Base-by-base conservation (phyloP, 495 filamentous ascomycete species). In the Trichocladium uniseriatum region DNA sequence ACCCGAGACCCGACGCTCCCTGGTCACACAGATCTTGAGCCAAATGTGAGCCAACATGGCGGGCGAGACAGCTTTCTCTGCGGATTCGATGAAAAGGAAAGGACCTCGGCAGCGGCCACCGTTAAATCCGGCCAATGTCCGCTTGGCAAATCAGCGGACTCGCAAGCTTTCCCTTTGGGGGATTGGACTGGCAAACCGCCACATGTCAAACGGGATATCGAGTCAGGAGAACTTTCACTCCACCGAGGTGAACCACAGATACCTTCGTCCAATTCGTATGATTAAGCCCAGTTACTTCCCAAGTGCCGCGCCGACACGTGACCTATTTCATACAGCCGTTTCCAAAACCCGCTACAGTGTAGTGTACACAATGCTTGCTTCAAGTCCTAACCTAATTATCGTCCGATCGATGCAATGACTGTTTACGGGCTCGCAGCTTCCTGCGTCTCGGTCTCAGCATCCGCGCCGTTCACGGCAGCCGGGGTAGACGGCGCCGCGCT, bases 401-500 rank as follows among this genome's bases (percentile, higher is more conserved):
- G n/a, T n/a, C n/a, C n/a, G n/a, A n/a, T n/a, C n/a, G n/a, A n/a
- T n/a, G n/a, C n/a, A n/a, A n/a, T n/a, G n/a, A n/a, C n/a, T n/a
- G 24, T 8, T 8, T 27, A 27, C 8, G 24, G 24, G 24, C 24
- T 39, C 16, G 55, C 18, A 82, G 32, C 13, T 70, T 59, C 5
- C 65, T 38, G 1, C 6, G 59, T 44, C 22, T 45, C 46, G 18
- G 53, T 55, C 9, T 48, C 59, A 3, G 56, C 52, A 13, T 51
- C 57, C 19, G 38, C 35, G 7, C 50, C 55, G 42, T 65, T 65
- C 11, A 43, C 54, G 35, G 62, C 60, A 34, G 59, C n/a, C 4
- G 59, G 56, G 45, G 66, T 62, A 39, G 65, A 62, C 1, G 52
- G 48, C 10, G 34, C 49, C 1, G 56, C 54, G 21, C 68, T 74